A percentile compares a stretch with the other conserved stretches of the same genome.
These are phyloP conservation scores for Rhytidiadelphus loreus DNA, from an alignment of 225 moss, liverwort and hornwort genomes.

Conservation along the genomic window DNA sequence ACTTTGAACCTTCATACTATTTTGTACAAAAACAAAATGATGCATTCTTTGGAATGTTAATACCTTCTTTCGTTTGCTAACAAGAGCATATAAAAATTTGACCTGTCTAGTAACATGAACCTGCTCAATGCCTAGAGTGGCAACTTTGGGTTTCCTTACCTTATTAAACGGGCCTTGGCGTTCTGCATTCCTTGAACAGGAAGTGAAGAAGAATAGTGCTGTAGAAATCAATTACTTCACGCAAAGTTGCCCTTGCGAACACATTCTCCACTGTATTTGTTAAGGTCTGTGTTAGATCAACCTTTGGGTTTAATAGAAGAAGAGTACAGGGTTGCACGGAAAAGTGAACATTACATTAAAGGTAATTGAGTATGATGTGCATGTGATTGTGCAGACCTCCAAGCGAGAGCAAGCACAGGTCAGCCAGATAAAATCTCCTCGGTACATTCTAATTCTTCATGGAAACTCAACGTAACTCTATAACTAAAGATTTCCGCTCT, in stretches of 20 bases:
- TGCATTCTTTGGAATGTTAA: background rate
- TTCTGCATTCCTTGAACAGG: background rate
- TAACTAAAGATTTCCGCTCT: background rate
- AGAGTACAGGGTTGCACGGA: background rate
- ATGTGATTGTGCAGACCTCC: constrained; percentile 3
- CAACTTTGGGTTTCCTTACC: background rate
- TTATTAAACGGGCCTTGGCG: background rate
- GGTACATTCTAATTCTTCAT: constrained; percentile 5
- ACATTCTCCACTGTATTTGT: background rate
- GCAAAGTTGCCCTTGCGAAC: background rate
- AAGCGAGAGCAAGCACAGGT: background rate
- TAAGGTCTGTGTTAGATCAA: background rate
- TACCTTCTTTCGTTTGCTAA: background rate
- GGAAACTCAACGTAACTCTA: background rate
- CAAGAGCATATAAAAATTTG: background rate
- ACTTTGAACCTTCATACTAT: background rate
- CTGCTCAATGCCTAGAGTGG: background rate
- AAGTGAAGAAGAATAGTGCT: background rate
- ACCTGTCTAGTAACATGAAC: background rate
- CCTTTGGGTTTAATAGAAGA: background rate
- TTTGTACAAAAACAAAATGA: background rate
- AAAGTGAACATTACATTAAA: background rate
- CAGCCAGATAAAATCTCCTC: background rate
- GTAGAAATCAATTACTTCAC: background rate
- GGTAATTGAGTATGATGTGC: background rate